Evolutionary conservation across 1,284 basidiomycete genomes (phyloP).

Genomic region (Stygiomarasmius scandens): DNA sequence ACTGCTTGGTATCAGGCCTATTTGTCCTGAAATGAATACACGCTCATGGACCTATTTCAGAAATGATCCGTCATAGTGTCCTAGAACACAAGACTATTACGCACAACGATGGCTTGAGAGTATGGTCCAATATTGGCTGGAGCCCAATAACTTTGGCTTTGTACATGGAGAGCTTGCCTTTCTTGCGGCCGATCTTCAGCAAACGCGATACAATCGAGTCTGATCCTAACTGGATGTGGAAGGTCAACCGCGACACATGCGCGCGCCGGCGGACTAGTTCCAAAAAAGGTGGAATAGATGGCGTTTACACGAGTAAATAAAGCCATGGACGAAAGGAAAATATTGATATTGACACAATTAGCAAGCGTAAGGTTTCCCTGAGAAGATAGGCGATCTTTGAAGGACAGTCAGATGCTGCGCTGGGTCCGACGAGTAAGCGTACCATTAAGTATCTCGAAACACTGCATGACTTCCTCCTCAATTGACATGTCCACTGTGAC

Average conservation of each 20-base stretch:
- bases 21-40: slow-evolving; percentile 92
- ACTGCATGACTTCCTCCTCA: slow-evolving; percentile 64
- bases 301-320: slow-evolving; percentile 76
- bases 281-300: slow-evolving; percentile 83
- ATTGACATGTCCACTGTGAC: slow-evolving; percentile 36
- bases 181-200: slow-evolving; percentile 39
- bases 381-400: slow-evolving; percentile 52
- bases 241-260: slow-evolving; percentile 87
- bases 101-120: slow-evolving; percentile 86
- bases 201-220: slow-evolving; percentile 80
- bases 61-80: slow-evolving; percentile 5
- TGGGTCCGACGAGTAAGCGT: slow-evolving; percentile 7
- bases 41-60: slow-evolving; percentile 64
- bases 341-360: slow-evolving; percentile 78
- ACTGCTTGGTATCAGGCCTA: slow-evolving; percentile 82
- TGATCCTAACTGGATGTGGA: slow-evolving; percentile 56
- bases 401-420: slow-evolving; percentile 15
- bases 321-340: slow-evolving; percentile 84
- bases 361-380: slow-evolving; percentile 52
- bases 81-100: slow-evolving; percentile 26
- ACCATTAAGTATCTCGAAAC: slow-evolving; percentile 66
- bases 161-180: slow-evolving; percentile 87
- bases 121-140: slow-evolving; percentile 99
- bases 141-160: slow-evolving; percentile 96
- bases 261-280: slow-evolving; percentile 88